Evolutionary conservation across 1,139 yeast species (phyloP).

Genomic region (Suhomyces ambrosiae): DNA sequence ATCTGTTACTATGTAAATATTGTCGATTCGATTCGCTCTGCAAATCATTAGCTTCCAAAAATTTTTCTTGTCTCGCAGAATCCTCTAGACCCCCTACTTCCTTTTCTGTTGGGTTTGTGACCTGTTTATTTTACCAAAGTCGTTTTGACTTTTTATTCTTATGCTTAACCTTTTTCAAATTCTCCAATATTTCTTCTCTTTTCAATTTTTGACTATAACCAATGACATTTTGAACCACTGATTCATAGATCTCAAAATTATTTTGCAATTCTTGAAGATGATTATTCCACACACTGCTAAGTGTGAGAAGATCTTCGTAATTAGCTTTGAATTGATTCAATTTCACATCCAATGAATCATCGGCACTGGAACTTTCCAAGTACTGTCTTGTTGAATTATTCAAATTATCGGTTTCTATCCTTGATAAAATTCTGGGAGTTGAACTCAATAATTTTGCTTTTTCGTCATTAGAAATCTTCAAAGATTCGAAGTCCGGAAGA

Average conservation of each 20-base stretch:
- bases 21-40: background rate
- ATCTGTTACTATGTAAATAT: too few relatives aligned
- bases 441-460: conserved; percentile 20
- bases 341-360: conserved; percentile 29
- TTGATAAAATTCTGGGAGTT: conserved; percentile 32
- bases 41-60: too few relatives aligned
- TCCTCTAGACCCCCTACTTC: too few relatives aligned
- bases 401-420: conserved; percentile 40
- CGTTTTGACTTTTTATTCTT: conserved; percentile 13
- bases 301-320: conserved; percentile 31
- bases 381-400: conserved; percentile 35
- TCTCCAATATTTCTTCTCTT: conserved; percentile 50
- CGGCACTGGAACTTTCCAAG: conserved; percentile 24
- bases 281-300: conserved; percentile 53
- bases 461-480: conserved; percentile 26
- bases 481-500: conserved; percentile 29
- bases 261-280: conserved; percentile 44
- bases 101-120: background rate
- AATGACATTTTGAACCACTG: conserved; percentile 69
- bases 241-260: conserved; percentile 66
- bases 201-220: conserved; percentile 66
- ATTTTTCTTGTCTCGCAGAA: too few relatives aligned
- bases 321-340: conserved; percentile 31
- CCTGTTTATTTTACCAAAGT: conserved; percentile 8
- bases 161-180: conserved; percentile 29